Base-by-base conservation (phyloP, 1,284 basidiomycete genomes). In the Austroboletus niveus region DNA sequence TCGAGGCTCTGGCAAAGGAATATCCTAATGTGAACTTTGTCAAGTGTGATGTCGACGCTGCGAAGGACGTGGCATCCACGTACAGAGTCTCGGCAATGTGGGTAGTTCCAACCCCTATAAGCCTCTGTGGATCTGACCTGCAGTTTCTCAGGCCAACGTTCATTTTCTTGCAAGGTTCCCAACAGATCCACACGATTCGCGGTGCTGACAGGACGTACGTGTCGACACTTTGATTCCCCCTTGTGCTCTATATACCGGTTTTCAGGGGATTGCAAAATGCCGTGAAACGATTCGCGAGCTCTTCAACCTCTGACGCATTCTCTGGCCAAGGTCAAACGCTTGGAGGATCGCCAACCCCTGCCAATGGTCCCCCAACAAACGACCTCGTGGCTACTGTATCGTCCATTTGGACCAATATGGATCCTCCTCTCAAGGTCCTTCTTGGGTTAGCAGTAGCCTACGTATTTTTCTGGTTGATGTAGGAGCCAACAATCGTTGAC, bases 31-130 rank as follows among this genome's bases (percentile, higher is more conserved):
- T 85, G 51, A 88, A 87, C 65, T 91, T 92, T 69, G 63, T 89
- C 60, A 91, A 91, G 64, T 88, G 85, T 60, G 88, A 91, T 60
- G 87, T 89, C 14, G 88, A 91, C 61, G 80, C 76, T 46, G 84
- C 80, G 12, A 69, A 59, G 57, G 87, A 89, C 48, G 83, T 90
- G 27, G 81, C 87, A 8, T 63, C 70, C 31, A 57, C 69, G 40
- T 91, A 89, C 64, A 68, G 69, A 2, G 76, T 91, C 43, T 70
- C 79, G 34, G 86, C 85, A 2, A 89, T 90, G 87, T 86, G 60
- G 60, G 79, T 66, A 29, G 27, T 29, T 15, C 22, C 7, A 27
- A 32, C 12, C 9, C 32, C 5, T 35, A 30, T 45, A 5, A 20
- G 15, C 27, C n/a, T 7, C 5, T n/a, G 24, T 32, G 12, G 15